Evolutionary conservation across 78 protist genomes (phyloP).

Genomic region (Cavenderia fasciculata): DNA sequence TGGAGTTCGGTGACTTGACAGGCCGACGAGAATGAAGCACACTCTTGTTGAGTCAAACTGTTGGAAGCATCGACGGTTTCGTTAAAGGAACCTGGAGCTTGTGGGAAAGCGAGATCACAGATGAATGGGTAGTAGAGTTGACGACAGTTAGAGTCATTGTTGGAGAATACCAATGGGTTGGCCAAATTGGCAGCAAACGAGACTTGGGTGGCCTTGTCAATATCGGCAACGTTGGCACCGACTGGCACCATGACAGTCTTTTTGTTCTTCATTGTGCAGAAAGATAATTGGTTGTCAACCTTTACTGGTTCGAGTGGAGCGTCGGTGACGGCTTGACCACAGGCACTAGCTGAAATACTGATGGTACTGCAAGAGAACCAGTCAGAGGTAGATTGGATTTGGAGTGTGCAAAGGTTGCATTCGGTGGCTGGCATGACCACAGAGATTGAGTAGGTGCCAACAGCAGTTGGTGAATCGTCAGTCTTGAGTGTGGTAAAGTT

Average conservation of each 20-base stretch:
- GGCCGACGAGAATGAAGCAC: not conserved
- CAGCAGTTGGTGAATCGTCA: not conserved
- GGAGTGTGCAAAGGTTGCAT: slow-evolving; percentile 5
- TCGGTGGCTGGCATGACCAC: slow-evolving; percentile 13
- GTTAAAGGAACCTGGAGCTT: slow-evolving; percentile 27
- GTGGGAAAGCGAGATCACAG: slow-evolving; percentile 45
- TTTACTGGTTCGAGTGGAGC: not conserved
- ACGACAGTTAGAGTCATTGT: slow-evolving; percentile 3
- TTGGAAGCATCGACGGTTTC: not conserved
- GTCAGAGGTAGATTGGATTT: not conserved
- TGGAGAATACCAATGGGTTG: slow-evolving; percentile 15
- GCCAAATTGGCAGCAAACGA: not conserved
- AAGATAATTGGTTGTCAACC: not conserved
- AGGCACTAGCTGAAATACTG: not conserved
- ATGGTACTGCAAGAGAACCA: slow-evolving; percentile 45
- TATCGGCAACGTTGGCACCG: not conserved
- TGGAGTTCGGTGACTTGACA: slow-evolving; percentile 11
- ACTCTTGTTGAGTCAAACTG: not conserved
- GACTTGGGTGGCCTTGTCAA: not conserved
- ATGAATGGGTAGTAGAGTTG: not conserved
- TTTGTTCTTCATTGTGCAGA: slow-evolving; percentile 1
- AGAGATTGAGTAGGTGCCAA: not conserved
- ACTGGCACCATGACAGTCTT: slow-evolving; percentile 15
- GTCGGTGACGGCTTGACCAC: not conserved
- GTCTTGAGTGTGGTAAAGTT: not conserved